These are phyloP conservation scores for Haplosporangium gracile DNA, from an alignment of 192 early-diverging fungal genomes.

Conservation along the genomic window DNA sequence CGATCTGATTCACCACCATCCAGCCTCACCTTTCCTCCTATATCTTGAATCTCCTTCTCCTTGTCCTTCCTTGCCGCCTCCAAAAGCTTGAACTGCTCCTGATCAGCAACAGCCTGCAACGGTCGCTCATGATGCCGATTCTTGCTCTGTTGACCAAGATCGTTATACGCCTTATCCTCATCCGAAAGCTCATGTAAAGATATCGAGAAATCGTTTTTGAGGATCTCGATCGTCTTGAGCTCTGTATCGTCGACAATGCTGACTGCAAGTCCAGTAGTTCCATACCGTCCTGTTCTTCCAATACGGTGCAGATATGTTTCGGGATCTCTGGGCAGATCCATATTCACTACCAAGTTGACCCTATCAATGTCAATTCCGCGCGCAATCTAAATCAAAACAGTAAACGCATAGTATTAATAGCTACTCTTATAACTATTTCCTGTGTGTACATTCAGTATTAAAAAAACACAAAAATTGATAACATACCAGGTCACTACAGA, in stretches of 20 bases:
- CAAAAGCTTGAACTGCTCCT: slow-evolving; percentile 32
- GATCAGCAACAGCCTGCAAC: slow-evolving; percentile 26
- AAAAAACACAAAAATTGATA: not conserved
- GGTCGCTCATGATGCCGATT: slow-evolving; percentile 41
- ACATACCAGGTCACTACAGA: slow-evolving; percentile 72
- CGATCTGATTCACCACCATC: not conserved
- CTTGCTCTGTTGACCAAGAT: slow-evolving; percentile 18
- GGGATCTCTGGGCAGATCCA: slow-evolving; percentile 79
- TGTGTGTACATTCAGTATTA: not conserved
- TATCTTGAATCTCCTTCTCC: not conserved
- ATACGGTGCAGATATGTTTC: slow-evolving; percentile 84
- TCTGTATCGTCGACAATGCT: slow-evolving; percentile 56
- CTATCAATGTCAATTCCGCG: slow-evolving; percentile 84
- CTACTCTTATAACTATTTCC: not conserved
- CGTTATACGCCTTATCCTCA: slow-evolving; percentile 1
- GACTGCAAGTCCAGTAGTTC: slow-evolving; percentile 71
- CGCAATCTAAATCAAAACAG: slow-evolving; percentile 42
- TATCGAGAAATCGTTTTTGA: slow-evolving; percentile 36
- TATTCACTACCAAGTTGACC: slow-evolving; percentile 79
- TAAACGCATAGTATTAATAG: not conserved
- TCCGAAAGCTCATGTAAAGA: slow-evolving; percentile 20
- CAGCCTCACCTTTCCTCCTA: not conserved
- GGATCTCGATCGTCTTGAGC: slow-evolving; percentile 45
- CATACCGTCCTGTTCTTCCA: slow-evolving; percentile 85
- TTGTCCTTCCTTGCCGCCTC: slow-evolving; percentile 15